These are phyloP conservation scores for Cyphellophora europaea DNA, from an alignment of 2,329 filamentous ascomycete genomes.

Conservation along the genomic window DNA sequence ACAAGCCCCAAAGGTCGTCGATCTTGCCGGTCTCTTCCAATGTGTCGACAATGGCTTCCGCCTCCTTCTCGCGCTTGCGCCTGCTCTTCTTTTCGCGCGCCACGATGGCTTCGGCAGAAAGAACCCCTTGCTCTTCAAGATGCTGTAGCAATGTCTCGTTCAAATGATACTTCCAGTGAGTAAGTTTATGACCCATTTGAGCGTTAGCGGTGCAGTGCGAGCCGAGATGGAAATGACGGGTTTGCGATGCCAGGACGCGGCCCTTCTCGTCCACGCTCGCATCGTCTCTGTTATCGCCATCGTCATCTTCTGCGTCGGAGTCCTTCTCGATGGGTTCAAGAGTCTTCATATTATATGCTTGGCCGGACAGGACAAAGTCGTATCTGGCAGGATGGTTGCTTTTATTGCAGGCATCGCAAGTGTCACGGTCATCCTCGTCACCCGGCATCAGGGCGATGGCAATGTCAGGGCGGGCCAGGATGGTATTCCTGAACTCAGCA, in stretches of 20 bases:
- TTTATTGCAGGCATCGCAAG: conserved; percentile 64
- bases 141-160: conserved; percentile 60
- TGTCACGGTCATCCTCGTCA: conserved; percentile 12
- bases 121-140: conserved; percentile 49
- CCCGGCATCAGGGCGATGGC: conserved; percentile 26
- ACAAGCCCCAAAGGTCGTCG: conserved; percentile 53
- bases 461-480: conserved; percentile 57
- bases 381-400: conserved; percentile 58
- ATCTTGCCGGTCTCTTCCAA: conserved; percentile 56
- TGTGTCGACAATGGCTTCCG: conserved; percentile 52
- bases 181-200: conserved; percentile 59
- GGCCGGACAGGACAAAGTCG: conserved; percentile 53
- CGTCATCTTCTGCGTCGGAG: conserved; percentile 23
- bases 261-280: conserved; percentile 37
- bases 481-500: conserved; percentile 52
- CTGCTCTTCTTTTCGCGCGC: conserved; percentile 53
- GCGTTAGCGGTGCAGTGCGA: conserved; percentile 55
- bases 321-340: conserved; percentile 53
- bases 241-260: conserved; percentile 32
- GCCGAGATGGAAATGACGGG: conserved; percentile 44
- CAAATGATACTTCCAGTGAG: conserved; percentile 69
- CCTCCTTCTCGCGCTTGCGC: conserved; percentile 50
- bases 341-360: conserved; percentile 55
- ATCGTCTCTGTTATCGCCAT: conserved; percentile 32
- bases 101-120: conserved; percentile 48